A percentile compares a stretch with the other conserved stretches of the same genome.
Evolutionary conservation across 441 rosid species (phyloP).

Genomic region (Euphorbia corollata): DNA sequence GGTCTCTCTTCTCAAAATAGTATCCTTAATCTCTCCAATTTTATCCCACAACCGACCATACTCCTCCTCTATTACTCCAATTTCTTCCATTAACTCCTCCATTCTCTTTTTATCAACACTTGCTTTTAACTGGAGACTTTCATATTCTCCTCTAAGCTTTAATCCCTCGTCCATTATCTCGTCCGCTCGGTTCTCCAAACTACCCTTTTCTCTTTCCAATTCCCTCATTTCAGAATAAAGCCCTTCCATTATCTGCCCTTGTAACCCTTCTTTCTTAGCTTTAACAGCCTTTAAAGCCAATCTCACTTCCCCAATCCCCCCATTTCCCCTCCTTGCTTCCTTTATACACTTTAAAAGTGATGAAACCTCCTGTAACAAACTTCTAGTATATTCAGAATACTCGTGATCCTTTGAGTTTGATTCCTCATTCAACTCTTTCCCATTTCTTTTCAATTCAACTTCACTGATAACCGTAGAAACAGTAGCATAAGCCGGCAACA

Average conservation of each 20-base stretch:
- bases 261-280: constrained; percentile 49
- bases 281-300: constrained; percentile 48
- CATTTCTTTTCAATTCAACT: constrained; percentile 37
- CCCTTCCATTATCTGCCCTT: constrained; percentile 56
- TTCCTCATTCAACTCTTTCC: constrained; percentile 13
- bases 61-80: constrained; percentile 49
- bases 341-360: constrained; percentile 45
- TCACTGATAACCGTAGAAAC: constrained; percentile 42
- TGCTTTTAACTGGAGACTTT: constrained; percentile 15
- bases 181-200: constrained; percentile 42
- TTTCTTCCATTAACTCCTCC: constrained; percentile 37
- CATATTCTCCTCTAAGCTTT: constrained; percentile 39
- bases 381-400: constrained; percentile 47
- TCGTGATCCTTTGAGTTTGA: constrained; percentile 39
- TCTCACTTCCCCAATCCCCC: constrained; percentile 32
- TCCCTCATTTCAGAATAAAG: constrained; percentile 39
- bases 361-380: constrained; percentile 55
- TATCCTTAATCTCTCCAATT: constrained; percentile 59
- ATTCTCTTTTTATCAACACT: constrained; percentile 28
- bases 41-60: constrained; percentile 56
- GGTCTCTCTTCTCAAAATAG: constrained; percentile 51
- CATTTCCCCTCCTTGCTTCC: constrained; percentile 52
- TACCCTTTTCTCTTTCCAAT: constrained; percentile 43
- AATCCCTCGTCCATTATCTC: constrained; percentile 37
- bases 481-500: constrained; percentile 42